Evolutionary conservation across 208 protist genomes (phyloP), one percentile per base, ranked within the genome.

Genomic region (Leishmania mexicana): DNA sequence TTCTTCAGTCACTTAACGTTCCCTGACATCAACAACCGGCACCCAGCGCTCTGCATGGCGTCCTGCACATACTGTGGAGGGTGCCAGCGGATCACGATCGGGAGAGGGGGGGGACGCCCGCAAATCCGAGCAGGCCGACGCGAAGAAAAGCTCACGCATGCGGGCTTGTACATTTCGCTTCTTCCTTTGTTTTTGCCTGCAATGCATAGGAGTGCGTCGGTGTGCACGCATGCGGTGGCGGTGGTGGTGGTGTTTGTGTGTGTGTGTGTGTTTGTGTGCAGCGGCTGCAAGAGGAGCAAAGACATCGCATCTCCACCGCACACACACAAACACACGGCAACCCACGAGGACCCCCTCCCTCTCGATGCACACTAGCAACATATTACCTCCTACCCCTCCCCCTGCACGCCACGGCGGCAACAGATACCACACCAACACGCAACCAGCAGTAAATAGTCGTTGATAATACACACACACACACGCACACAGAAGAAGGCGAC

Each of bases 121-220:
- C 62, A 21, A 11, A 10, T 40, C n/a, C 28, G 28, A 28, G 58
- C 28, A 64, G 58, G 28, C n/a, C 58, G 58, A 35, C 24, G 58
- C 58, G 3, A 35, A 35, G 58, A 10, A 35, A 31, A 35, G 28
- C 1, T 8, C n/a, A 17, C 58, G n/a, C n/a, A 28, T 31, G 13
- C 58, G 11, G 1, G 42, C 17, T 75, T 28, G 60, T 17, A 62
- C 28, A 47, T 77, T 62, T 47, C 82, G 35, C 49, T 58, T n/a
- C n/a, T 72, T 47, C 82, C 40, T 60, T 65, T 42, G 45, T 75
- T 58, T 75, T 51, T 17, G 42, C 60, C 74, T 53, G 17, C 2
- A 73, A 35, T 64, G 58, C 54, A 35, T 28, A 64, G 58, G 28
- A 13, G 58, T 35, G 58, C n/a, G n/a, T 38, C 62, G 31, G 62